Evolutionary conservation across 345 rosid genomes (phyloP).

Genomic region (Eucalyptus tenuipes): DNA sequence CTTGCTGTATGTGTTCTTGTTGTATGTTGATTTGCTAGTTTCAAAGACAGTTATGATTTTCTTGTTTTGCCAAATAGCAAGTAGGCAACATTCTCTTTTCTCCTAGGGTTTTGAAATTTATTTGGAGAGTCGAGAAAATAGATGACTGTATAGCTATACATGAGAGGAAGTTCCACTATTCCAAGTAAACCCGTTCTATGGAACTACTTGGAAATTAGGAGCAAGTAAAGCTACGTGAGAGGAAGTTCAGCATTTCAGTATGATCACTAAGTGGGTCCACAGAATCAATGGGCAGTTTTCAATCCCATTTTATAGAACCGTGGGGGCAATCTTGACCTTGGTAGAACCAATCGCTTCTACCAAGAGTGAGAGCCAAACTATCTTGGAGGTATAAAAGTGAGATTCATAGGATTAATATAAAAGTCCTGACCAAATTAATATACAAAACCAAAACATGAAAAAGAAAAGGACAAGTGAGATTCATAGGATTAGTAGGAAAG

Average conservation of each 20-base stretch:
- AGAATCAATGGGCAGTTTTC: accelerated
- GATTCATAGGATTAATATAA: not conserved
- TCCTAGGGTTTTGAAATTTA: not conserved
- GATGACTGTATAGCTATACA: not conserved
- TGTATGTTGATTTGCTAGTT: too few relatives aligned
- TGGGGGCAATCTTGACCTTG: accelerated
- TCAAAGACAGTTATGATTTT: not conserved
- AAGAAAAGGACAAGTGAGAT: not conserved
- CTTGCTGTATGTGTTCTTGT: too few relatives aligned
- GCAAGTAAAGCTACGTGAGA: too few relatives aligned
- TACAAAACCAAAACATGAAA: not conserved
- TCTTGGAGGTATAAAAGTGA: not conserved
- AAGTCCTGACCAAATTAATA: not conserved
- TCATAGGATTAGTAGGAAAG: too few relatives aligned
- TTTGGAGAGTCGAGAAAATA: not conserved
- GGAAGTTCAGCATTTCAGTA: accelerated
- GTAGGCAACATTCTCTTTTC: not conserved
- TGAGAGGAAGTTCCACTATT: not conserved
- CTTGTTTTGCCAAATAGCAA: not conserved
- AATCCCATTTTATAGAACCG: not conserved
- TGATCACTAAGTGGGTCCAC: not conserved
- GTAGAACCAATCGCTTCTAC: too few relatives aligned
- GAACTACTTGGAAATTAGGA: not conserved
- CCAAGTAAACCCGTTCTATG: not conserved
- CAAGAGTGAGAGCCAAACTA: not conserved